phyloP scores from a whole-genome alignment of 1,139 yeast genomes.

The Chernovozyma sophiae-reginae region DNA sequence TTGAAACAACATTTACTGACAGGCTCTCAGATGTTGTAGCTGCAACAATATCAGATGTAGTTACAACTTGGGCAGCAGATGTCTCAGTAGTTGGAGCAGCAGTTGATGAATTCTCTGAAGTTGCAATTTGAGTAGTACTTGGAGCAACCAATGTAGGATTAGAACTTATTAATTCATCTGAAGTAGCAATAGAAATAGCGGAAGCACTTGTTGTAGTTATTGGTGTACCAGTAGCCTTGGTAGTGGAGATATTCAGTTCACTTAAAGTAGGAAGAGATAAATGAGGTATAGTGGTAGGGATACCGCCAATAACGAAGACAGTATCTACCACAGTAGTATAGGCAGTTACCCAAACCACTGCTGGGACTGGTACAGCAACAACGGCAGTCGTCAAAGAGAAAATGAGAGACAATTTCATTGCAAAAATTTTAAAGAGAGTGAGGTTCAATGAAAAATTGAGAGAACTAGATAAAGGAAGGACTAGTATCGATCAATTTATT shows the following conservation, averaged over 20 bases:
- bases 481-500: constrained; percentile 6
- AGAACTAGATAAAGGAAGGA: constrained; percentile 9
- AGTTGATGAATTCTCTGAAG: constrained; percentile 8
- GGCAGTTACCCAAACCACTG: constrained; percentile 14
- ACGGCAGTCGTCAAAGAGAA: constrained; percentile 13
- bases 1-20: constrained; percentile 21
- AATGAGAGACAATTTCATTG: constrained; percentile 16
- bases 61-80: constrained; percentile 8
- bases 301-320: constrained; percentile 10
- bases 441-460: not conserved
- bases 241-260: constrained; percentile 13
- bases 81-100: constrained; percentile 13
- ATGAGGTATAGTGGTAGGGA: constrained; percentile 12
- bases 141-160: constrained; percentile 11
- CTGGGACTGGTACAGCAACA: constrained; percentile 22
- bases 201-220: constrained; percentile 16
- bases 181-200: constrained; percentile 13
- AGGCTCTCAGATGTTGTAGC: constrained; percentile 15
- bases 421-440: not conserved
- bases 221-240: constrained; percentile 14
- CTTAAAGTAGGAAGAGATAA: constrained; percentile 15
- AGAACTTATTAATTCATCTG: constrained; percentile 9
- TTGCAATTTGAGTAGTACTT: constrained; percentile 10
- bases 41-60: constrained; percentile 8
- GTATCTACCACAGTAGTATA: constrained; percentile 15